Evolutionary conservation across 1,139 yeast species (phyloP), one percentile per base, ranked within the genome.

Genomic region (Geotrichum fermentans): DNA sequence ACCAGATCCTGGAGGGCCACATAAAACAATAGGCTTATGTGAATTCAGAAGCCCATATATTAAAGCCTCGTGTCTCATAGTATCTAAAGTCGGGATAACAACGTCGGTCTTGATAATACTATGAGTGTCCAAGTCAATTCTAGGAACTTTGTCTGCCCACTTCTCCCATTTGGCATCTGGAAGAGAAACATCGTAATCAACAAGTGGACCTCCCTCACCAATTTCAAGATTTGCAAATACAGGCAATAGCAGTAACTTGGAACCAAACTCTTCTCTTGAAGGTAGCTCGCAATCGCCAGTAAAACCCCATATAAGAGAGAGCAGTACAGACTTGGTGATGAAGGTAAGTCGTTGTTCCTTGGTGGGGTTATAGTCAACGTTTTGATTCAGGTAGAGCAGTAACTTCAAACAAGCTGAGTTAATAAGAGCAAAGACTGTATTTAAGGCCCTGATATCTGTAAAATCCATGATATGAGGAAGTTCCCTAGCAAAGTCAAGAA

Each of bases 1-100:
- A 55, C 98, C 98, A 0, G 96, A 84, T 2, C 98, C 98, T 0
- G 98, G 97, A 0, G 97, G 97, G 4, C 98, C 98, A 68, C 96
- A 89, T 30, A 92, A 71, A 29, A 92, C 71, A 21, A 88, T 65
- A 0, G 95, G 79, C 43, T 70, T 69, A 51, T 78, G 83, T 41
- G 79, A 79, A 35, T 73, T 71, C 36, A 90, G 61, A 4, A 86
- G 65, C 0, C 81, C 71, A 55, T 74, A 77, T 1, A 90, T 73
- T 20, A 86, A 60, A 1, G 70, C 62, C 54, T 86, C 94, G 54
- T 86, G 87, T 49, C 82, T 73, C 1, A 75, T 63, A 0, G 97
- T 90, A 56, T 89, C 97, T 1, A 78, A 61, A 0, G 97, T 92
- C 0, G 95, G 88, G 4, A 92, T 75, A 1, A 90, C 79, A 0